Evolutionary conservation across 805 yeast genomes (phyloP).

Genomic region (Pichia scutulata): DNA sequence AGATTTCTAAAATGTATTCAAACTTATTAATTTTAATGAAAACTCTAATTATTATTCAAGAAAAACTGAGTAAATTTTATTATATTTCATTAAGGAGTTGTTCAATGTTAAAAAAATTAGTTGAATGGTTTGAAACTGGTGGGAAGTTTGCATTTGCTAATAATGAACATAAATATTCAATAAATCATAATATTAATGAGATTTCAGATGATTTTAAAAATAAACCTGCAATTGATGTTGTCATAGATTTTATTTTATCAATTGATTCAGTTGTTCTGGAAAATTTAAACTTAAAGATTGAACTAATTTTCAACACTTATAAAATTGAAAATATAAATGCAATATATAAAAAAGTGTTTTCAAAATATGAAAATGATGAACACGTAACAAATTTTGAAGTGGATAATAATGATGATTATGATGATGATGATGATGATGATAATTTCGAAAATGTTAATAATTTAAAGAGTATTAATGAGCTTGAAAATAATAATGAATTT

Average conservation of each 20-base stretch:
- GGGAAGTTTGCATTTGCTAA: neutral
- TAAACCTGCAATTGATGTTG: neutral
- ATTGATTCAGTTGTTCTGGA: neutral
- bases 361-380: neutral
- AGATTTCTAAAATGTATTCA: neutral
- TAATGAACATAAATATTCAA: neutral
- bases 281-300: neutral
- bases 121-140: conserved; percentile 13
- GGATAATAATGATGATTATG: too few species aligned
- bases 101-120: conserved; percentile 5
- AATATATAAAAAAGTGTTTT: neutral
- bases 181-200: neutral
- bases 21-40: conserved; percentile 5
- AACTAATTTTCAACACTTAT: neutral
- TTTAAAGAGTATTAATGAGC: neutral
- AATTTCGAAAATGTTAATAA: neutral
- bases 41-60: neutral
- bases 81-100: conserved; percentile 8
- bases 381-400: neutral
- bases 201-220: neutral
- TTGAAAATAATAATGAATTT: neutral
- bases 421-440: neutral
- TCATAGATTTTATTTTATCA: neutral
- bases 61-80: conserved; percentile 5
- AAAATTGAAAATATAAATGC: neutral